Conservation (phyloP, 139 green algal genomes). For the Chlamydomonas sp. region DNA sequence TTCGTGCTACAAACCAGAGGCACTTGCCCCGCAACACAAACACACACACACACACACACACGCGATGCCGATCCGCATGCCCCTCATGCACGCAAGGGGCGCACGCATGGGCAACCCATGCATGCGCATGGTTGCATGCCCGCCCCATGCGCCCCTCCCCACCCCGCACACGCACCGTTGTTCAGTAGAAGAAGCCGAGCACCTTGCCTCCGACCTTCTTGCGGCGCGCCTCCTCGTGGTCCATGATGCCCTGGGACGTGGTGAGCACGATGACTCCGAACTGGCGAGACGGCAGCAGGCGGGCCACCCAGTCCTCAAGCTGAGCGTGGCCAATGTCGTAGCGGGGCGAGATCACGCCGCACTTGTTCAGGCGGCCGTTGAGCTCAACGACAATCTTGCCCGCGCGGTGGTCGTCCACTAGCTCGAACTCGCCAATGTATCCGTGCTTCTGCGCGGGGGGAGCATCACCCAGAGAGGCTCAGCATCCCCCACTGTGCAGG, state of each 20-base stretch:
- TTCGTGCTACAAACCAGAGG: too few relatives aligned
- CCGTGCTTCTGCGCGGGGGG: slow-evolving; percentile 64
- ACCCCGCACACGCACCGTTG: neutral
- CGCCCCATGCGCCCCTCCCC: too few relatives aligned
- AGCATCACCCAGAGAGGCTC: too few relatives aligned
- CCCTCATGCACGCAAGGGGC: too few relatives aligned
- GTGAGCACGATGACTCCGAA: slow-evolving; percentile 98
- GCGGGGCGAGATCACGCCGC: slow-evolving; percentile 93
- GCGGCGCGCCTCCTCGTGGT: slow-evolving; percentile 95
- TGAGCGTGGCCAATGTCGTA: slow-evolving; percentile 82
- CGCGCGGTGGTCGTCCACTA: slow-evolving; percentile 93
- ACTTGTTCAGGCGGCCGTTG: slow-evolving; percentile 99
- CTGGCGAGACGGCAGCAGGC: slow-evolving; percentile 94
- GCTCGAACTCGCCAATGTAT: slow-evolving; percentile 99
- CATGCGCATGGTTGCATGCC: too few relatives aligned
- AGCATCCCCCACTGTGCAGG: too few relatives aligned
- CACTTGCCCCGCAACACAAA: too few relatives aligned
- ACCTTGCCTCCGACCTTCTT: slow-evolving; percentile 97
- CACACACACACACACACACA: too few relatives aligned
- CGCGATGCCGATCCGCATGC: too few relatives aligned
- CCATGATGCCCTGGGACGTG: slow-evolving; percentile 96
- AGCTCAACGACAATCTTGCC: slow-evolving; percentile 99
- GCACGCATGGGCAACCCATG: too few relatives aligned
- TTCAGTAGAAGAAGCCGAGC: slow-evolving; percentile 89
- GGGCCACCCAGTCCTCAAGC: slow-evolving; percentile 90